phyloP scores from a whole-genome alignment of 2,329 filamentous ascomycete genomes.

The Chaetomiaceae sp. region DNA sequence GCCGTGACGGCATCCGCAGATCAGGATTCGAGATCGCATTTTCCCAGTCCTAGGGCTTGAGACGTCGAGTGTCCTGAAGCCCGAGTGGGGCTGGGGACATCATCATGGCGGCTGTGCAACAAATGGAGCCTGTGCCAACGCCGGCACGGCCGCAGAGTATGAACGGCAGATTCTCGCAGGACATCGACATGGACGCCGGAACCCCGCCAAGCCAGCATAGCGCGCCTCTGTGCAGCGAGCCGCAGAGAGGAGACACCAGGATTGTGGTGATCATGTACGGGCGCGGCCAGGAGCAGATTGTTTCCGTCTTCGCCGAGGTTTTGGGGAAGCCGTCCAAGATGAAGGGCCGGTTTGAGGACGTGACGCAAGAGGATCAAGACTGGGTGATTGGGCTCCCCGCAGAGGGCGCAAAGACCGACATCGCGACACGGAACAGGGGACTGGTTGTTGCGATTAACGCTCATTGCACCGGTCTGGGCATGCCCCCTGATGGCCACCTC shows the following conservation, averaged over 20 bases:
- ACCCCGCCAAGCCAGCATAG: constrained; percentile 29
- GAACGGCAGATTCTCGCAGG: constrained; percentile 24
- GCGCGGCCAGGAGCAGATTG: constrained; percentile 64
- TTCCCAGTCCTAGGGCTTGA: background rate
- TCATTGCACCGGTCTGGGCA: constrained; percentile 66
- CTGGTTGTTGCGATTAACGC: constrained; percentile 67
- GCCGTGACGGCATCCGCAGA: background rate
- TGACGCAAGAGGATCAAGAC: constrained; percentile 50
- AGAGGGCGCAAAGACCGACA: constrained; percentile 49
- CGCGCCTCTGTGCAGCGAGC: constrained; percentile 40
- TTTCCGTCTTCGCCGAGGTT: constrained; percentile 70
- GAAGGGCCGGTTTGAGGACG: constrained; percentile 48
- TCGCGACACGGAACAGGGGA: constrained; percentile 51
- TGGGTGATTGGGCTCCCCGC: constrained; percentile 63
- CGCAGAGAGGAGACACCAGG: constrained; percentile 49
- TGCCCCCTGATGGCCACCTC: constrained; percentile 59
- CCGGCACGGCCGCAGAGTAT: constrained; percentile 25
- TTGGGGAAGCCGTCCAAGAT: constrained; percentile 66
- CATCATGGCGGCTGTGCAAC: constrained; percentile 26
- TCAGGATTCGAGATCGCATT: background rate
- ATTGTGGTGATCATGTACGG: constrained; percentile 64
- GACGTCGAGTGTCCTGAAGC: background rate
- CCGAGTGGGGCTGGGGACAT: background rate
- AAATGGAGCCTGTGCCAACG: constrained; percentile 22
- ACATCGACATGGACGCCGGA: constrained; percentile 30